Conservation (phyloP, 2,329 filamentous ascomycete genomes). For the Tolypocladium tundrense region DNA sequence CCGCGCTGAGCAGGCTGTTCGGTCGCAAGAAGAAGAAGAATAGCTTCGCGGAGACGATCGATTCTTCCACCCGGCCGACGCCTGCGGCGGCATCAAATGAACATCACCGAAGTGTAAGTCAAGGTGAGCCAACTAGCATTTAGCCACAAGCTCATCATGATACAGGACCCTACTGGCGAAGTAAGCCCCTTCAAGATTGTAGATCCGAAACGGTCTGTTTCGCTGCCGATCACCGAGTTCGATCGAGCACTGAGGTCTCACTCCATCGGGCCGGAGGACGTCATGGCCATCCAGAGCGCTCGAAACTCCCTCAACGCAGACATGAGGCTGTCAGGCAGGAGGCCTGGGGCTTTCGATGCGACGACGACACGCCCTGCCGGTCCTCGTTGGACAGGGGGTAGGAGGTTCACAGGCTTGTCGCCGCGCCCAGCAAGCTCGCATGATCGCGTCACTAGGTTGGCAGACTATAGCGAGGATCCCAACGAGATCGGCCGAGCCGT, state of each 20-base stretch:
- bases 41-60: constrained; percentile 1
- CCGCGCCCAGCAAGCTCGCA: constrained; percentile 53
- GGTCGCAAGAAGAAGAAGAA: constrained; percentile 44
- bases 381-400: constrained; percentile 18
- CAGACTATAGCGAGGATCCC: constrained; percentile 30
- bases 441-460: constrained; percentile 32
- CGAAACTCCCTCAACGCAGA: constrained; percentile 44
- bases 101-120: constrained; percentile 41
- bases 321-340: constrained; percentile 18
- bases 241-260: constrained; percentile 52
- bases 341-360: background rate
- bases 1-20: constrained; percentile 47
- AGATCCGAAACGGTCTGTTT: constrained; percentile 44
- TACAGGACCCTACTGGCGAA: constrained; percentile 25
- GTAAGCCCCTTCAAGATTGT: constrained; percentile 21
- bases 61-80: background rate
- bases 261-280: constrained; percentile 47
- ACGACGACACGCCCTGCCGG: constrained; percentile 12
- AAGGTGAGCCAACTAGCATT: background rate
- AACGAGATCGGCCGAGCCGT: constrained; percentile 53
- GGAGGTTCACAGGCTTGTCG: constrained; percentile 43
- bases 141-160: constrained; percentile 5
- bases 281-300: constrained; percentile 40
- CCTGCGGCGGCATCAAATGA: background rate
- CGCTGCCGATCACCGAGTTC: constrained; percentile 50